phyloP scores from a whole-genome alignment of 306 rosid species.

The Vachellia collinsii region DNA sequence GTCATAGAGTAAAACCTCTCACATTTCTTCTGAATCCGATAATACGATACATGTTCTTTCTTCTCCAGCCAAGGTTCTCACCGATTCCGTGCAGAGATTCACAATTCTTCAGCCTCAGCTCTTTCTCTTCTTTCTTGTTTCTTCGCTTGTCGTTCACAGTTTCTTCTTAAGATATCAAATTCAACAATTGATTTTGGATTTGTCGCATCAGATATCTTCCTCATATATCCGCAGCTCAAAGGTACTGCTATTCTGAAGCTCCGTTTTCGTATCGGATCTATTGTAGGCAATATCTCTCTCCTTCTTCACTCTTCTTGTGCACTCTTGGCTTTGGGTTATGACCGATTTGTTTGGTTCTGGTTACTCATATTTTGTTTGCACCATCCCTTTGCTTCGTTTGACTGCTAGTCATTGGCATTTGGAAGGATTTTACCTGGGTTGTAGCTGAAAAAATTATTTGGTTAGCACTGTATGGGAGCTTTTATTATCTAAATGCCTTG shows the following conservation, averaged over 20 bases:
- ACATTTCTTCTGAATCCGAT: not conserved
- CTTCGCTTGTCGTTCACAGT: not conserved
- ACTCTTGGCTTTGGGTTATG: constrained; percentile 15
- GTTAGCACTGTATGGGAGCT: not conserved
- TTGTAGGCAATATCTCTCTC: constrained; percentile 36
- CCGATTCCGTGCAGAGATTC: not conserved
- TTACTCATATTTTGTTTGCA: not conserved
- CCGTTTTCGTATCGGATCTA: not conserved
- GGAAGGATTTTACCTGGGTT: constrained; percentile 1
- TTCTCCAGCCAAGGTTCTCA: not conserved
- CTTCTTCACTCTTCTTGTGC: not conserved
- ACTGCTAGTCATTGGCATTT: constrained; percentile 28
- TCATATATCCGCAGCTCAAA: not conserved
- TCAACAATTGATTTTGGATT: not conserved
- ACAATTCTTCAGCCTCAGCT: not conserved
- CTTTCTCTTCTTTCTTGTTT: not conserved
- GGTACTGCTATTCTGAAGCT: not conserved
- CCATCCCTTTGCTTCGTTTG: constrained; percentile 23
- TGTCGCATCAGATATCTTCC: not conserved
- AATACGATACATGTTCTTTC: not conserved
- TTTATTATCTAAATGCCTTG: not conserved
- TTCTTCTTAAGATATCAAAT: not conserved
- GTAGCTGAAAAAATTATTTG: not conserved
- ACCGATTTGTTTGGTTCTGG: not conserved
- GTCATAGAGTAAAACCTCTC: not conserved